Conservation (phyloP, 495 filamentous ascomycete species). For the Tuber calosporum region DNA sequence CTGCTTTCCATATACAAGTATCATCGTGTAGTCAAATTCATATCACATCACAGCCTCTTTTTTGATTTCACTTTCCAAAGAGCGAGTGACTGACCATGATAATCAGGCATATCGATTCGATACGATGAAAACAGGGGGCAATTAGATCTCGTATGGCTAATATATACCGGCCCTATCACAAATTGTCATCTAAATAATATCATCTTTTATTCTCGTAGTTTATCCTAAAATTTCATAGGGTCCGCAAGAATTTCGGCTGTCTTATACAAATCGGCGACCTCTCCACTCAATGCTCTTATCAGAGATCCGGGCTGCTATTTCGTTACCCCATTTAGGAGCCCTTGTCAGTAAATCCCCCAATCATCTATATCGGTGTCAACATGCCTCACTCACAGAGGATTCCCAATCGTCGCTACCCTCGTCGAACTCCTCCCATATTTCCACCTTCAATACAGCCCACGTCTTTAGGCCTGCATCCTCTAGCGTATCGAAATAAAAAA, state of each 20-base stretch:
- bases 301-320: neutral
- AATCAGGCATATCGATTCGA: neutral
- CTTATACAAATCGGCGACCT: neutral
- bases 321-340: conserved; percentile 17
- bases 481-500: conserved; percentile 37
- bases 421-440: conserved; percentile 38
- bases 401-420: conserved; percentile 40
- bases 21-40: neutral
- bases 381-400: conserved; percentile 38
- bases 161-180: neutral
- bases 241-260: neutral
- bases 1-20: neutral
- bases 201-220: neutral
- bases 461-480: conserved; percentile 22
- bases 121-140: neutral
- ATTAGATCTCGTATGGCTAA: neutral
- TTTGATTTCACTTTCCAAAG: neutral
- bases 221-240: neutral
- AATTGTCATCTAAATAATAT: neutral
- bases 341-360: neutral
- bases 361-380: conserved; percentile 1
- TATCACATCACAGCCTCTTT: neutral
- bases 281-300: neutral
- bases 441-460: conserved; percentile 40
- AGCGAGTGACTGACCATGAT: neutral